Conservation (phyloP, 495 filamentous ascomycete genomes). For the Hypoxylon lienhwacheense region DNA sequence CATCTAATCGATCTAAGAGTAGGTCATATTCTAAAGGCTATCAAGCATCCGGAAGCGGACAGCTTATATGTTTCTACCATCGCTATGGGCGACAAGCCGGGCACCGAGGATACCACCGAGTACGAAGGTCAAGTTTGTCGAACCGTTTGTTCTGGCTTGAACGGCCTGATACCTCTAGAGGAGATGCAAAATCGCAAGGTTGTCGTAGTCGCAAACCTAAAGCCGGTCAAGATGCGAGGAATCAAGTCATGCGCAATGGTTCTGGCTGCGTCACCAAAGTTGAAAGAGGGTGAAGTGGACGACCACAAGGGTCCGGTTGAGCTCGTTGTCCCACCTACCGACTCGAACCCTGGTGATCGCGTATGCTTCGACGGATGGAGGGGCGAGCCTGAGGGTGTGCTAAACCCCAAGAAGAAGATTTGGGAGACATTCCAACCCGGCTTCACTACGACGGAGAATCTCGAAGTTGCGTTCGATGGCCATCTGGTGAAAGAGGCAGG, state of each 20-base stretch:
- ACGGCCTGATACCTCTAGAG: conserved; percentile 85
- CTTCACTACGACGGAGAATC: conserved; percentile 77
- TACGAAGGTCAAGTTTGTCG: conserved; percentile 85
- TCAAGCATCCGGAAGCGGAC: conserved; percentile 95
- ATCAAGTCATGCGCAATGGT: conserved; percentile 97
- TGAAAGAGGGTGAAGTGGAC: conserved; percentile 76
- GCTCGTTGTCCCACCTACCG: conserved; percentile 83
- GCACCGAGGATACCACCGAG: conserved; percentile 82
- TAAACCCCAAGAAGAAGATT: conserved; percentile 99
- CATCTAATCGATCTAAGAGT: conserved; percentile 90
- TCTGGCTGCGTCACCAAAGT: conserved; percentile 82
- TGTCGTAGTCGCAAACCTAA: conserved; percentile 92
- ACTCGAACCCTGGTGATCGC: conserved; percentile 76
- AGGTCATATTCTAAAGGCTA: conserved; percentile 92
- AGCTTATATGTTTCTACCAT: conserved; percentile 96
- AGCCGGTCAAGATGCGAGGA: conserved; percentile 98
- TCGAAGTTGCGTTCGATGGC: conserved; percentile 70
- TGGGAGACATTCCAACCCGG: conserved; percentile 96
- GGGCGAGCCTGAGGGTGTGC: conserved; percentile 84
- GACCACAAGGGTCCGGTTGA: conserved; percentile 89
- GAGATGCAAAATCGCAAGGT: conserved; percentile 97
- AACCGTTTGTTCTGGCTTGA: conserved; percentile 94
- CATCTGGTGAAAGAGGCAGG: conserved; percentile 52
- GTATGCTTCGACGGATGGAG: conserved; percentile 93
- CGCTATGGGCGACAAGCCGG: conserved; percentile 84